Base-by-base conservation (phyloP, 2,329 filamentous ascomycete genomes). In the Penicillium sp. region DNA sequence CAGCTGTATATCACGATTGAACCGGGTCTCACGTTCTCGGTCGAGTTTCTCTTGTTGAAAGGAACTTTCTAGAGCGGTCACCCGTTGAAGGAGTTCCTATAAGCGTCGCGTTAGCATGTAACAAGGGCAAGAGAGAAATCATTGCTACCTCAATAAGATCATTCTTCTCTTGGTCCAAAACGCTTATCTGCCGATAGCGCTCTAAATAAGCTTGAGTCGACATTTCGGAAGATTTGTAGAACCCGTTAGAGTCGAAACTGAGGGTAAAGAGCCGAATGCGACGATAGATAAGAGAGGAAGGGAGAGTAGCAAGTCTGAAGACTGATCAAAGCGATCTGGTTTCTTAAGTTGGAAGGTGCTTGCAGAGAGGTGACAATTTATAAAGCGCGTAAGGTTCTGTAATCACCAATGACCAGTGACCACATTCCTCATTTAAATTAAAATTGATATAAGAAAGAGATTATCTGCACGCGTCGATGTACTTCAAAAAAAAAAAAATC, bases 1-100 rank as follows among this genome's bases (percentile, higher is more conserved):
- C 40, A 73, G 59, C 54, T 76, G 73, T 49, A 72, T 71, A 55
- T 76, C 73, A 50, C 73, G 71, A 58, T 75, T 76, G 62, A 73
- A 75, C 46, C 70, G 68, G 33, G 68, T 72, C 60, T 77, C 74
- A 43, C 74, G 69, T 52, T 74, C 72, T 67, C 74, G 72, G 36
- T 77, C 75, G 18, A 76, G 63, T 62, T 72, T 64, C 57, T 73
- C 65, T 64, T 69, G 66, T 48, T 74, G 60, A 50, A 70, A 74
- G 35, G 67, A 70, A 34, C 69, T 64, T 58, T 75, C 73, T 41
- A 77, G 68, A 36, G 74, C 66, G 37, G 65, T 68, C 22, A 75
- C 62, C 46, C 72, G 72, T 61, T 64, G 65, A 43, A 77, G 64
- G 28, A 77, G 67, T 58, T 77, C 75, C 75, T 77, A 58, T 52